These are phyloP conservation scores for Acacia pycnantha DNA, from an alignment of 331 rosid genomes.

Conservation along the genomic window DNA sequence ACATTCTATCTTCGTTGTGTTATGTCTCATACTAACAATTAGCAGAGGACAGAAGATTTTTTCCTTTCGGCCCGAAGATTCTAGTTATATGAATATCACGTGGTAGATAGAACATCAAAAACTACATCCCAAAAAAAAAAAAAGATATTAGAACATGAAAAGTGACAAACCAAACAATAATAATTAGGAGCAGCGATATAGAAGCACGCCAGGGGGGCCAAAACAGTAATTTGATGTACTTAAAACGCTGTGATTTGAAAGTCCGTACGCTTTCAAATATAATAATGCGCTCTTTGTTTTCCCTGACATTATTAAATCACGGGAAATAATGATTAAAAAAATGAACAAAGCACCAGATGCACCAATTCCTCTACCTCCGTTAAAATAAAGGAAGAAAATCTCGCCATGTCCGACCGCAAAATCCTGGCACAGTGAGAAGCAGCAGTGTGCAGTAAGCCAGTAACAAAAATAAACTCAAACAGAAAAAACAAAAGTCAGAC, in stretches of 20 bases:
- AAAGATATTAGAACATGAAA: not conserved
- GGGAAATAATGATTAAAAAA: not conserved
- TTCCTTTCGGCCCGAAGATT: not conserved
- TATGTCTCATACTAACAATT: not conserved
- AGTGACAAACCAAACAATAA: not conserved
- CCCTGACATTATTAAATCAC: conserved; percentile 11
- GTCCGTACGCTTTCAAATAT: conserved; percentile 9
- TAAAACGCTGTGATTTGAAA: not conserved
- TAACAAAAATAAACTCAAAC: conserved; percentile 13
- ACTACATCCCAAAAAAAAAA: no score
- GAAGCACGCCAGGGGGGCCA: not conserved
- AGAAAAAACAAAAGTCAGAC: conserved; percentile 17
- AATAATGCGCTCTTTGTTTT: not conserved
- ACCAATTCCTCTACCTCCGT: not conserved
- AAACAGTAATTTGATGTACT: not conserved
- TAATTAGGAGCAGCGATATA: not conserved
- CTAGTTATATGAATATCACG: not conserved
- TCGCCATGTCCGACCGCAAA: conserved; percentile 51
- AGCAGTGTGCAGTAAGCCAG: conserved; percentile 28
- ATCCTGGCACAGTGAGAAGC: conserved; percentile 44
- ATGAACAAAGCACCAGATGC: not conserved
- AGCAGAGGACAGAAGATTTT: not conserved
- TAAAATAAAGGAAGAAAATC: conserved; percentile 38
- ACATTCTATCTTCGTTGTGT: not conserved
- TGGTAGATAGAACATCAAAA: not conserved